Percentiles rank a stretch among this genome's conserved stretches.
Conservation (phyloP, 2,329 filamentous ascomycete species). For the Chaetomiaceae sp. region DNA sequence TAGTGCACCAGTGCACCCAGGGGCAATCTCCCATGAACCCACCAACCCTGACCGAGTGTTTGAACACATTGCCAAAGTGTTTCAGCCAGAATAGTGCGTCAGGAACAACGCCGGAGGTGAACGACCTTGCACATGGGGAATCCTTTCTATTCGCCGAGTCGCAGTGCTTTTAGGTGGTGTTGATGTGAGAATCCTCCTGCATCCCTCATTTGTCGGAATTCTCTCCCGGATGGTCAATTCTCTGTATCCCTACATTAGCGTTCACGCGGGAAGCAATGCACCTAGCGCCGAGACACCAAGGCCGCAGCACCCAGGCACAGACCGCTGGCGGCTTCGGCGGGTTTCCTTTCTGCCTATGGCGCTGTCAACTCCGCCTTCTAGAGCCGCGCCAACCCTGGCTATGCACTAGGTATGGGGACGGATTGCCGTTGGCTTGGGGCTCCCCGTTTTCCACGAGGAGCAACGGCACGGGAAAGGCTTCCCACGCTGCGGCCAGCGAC, state of each 20-base stretch:
- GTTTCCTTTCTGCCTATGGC: not conserved
- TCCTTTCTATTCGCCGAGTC: too few species aligned
- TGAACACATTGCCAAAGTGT: not conserved
- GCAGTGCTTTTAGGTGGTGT: conserved; percentile 5
- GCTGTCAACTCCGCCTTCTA: not conserved
- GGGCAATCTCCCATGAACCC: too few species aligned
- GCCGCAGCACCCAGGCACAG: not conserved
- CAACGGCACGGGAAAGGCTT: not conserved
- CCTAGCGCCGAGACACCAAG: not conserved
- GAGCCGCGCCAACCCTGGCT: not conserved
- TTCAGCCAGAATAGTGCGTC: too few species aligned
- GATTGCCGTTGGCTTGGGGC: not conserved
- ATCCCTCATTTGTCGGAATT: conserved; percentile 10
- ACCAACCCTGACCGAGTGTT: too few species aligned
- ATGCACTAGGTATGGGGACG: not conserved
- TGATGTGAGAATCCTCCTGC: conserved; percentile 7
- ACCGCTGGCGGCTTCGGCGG: not conserved
- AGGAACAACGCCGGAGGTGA: too few species aligned
- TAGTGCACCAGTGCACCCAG: too few species aligned
- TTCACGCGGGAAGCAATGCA: not conserved
- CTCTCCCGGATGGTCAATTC: not conserved
- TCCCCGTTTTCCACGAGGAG: not conserved
- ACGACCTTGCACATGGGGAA: too few species aligned
- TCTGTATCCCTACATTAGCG: not conserved
- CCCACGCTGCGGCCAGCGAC: not conserved